Evolutionary conservation across 441 rosid genomes (phyloP).

Genomic region (Geranium incanum): DNA sequence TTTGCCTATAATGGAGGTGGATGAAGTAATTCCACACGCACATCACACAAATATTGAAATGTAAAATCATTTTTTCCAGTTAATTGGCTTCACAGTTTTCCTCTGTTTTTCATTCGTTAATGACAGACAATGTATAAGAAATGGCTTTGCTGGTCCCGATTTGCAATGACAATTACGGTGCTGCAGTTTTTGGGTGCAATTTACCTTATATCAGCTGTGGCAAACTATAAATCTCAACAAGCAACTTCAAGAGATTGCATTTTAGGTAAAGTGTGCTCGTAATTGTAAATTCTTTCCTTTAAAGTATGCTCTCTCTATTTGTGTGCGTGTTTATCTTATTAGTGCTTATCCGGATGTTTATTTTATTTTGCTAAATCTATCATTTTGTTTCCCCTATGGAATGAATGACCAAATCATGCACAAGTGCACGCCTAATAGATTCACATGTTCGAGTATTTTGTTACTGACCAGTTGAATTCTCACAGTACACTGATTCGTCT

Average conservation of each 20-base stretch:
- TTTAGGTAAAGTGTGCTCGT: constrained; percentile 43
- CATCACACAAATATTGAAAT: constrained; percentile 3
- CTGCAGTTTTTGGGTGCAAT: constrained; percentile 57
- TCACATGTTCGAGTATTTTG: not conserved
- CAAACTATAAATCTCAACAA: constrained; percentile 39
- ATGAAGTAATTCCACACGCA: not conserved
- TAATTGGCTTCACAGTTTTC: not conserved
- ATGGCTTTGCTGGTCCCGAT: constrained; percentile 80
- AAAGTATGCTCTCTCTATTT: not conserved
- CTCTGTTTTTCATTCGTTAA: constrained; percentile 3
- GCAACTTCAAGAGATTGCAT: constrained; percentile 39
- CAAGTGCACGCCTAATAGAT: not conserved
- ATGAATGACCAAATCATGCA: not conserved
- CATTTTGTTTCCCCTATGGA: not conserved
- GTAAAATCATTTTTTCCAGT: not conserved
- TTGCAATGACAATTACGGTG: constrained; percentile 46
- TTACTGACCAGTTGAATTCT: not conserved
- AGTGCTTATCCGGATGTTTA: not conserved
- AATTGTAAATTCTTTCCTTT: not conserved
- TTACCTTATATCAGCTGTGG: constrained; percentile 49
- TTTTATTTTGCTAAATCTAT: too few species aligned
- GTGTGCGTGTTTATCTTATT: not conserved
- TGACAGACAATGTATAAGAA: constrained; percentile 63
- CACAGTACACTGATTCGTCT: not conserved
- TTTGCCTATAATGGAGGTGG: not conserved